These are phyloP conservation scores for Nemania sp. DNA, from an alignment of 2,329 filamentous ascomycete species.

Conservation along the genomic window DNA sequence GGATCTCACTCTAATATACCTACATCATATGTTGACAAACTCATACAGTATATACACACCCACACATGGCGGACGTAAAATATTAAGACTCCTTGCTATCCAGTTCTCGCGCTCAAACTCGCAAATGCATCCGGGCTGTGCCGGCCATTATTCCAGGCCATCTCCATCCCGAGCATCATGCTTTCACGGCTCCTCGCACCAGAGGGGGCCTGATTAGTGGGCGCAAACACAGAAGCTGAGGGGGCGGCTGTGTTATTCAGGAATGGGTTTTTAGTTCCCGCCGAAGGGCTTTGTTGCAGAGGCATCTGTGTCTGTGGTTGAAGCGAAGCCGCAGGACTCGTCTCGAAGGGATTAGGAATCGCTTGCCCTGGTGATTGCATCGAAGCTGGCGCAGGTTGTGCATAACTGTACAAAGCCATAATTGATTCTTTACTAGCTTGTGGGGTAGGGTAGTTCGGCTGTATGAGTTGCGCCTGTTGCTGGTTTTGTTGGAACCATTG, in stretches of 20 bases:
- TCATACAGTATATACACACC: conserved; percentile 42
- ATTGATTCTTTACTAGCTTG: conserved; percentile 79
- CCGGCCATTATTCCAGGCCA: conserved; percentile 75
- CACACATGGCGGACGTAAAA: background rate
- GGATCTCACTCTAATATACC: conserved; percentile 41
- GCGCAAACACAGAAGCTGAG: conserved; percentile 45
- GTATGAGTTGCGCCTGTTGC: conserved; percentile 44
- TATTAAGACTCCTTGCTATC: conserved; percentile 50
- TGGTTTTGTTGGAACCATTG: conserved; percentile 37
- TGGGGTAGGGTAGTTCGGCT: conserved; percentile 57
- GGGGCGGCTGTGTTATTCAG: conserved; percentile 51
- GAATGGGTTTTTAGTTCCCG: conserved; percentile 70
- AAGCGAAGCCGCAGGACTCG: conserved; percentile 40
- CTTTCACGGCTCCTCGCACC: conserved; percentile 75
- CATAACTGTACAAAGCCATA: conserved; percentile 77
- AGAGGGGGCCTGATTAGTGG: conserved; percentile 43
- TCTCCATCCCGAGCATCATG: conserved; percentile 72
- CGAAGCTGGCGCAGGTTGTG: conserved; percentile 60
- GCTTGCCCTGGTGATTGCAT: conserved; percentile 49
- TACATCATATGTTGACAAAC: conserved; percentile 45
- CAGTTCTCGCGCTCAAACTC: conserved; percentile 74
- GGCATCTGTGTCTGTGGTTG: conserved; percentile 47
- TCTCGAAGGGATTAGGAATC: conserved; percentile 42
- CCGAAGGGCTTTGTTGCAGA: conserved; percentile 50
- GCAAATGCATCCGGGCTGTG: conserved; percentile 86